These are phyloP conservation scores for Fusarium chuoi DNA, from an alignment of 2,329 filamentous ascomycete genomes.

Conservation along the genomic window DNA sequence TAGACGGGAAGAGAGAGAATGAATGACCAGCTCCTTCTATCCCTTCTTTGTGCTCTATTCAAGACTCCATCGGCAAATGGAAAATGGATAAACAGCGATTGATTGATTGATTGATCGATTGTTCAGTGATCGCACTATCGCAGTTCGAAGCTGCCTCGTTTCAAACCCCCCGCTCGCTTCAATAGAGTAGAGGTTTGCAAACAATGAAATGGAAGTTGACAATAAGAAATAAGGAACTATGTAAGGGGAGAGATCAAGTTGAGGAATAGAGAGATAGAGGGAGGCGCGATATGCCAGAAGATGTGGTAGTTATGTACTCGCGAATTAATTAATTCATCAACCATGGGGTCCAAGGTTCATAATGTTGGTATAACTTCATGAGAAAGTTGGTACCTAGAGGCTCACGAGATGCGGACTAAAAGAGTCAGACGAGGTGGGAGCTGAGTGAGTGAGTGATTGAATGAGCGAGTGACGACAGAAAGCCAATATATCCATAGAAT, in stretches of 20 bases:
- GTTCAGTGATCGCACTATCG: background rate
- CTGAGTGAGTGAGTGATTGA: background rate
- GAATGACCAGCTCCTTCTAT: slow-evolving; percentile 14
- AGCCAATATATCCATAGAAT: background rate
- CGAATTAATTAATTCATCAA: background rate
- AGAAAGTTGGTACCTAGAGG: background rate
- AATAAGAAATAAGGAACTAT: background rate
- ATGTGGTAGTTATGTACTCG: background rate
- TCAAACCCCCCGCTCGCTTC: slow-evolving; percentile 12
- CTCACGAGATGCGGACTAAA: slow-evolving; percentile 15
- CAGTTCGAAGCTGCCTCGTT: slow-evolving; percentile 7
- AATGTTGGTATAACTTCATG: slow-evolving; percentile 5
- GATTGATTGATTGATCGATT: background rate
- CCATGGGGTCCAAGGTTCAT: background rate
- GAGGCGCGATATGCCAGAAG: background rate
- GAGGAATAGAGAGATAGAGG: background rate
- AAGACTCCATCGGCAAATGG: background rate
- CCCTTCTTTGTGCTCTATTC: background rate
- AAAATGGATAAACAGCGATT: background rate
- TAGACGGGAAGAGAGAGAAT: background rate
- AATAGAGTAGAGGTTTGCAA: background rate
- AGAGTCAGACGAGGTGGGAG: background rate
- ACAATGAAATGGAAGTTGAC: background rate
- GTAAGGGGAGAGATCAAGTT: background rate
- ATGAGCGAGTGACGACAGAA: background rate